Evolutionary conservation across 345 rosid genomes (phyloP).

Genomic region (Punica granatum): DNA sequence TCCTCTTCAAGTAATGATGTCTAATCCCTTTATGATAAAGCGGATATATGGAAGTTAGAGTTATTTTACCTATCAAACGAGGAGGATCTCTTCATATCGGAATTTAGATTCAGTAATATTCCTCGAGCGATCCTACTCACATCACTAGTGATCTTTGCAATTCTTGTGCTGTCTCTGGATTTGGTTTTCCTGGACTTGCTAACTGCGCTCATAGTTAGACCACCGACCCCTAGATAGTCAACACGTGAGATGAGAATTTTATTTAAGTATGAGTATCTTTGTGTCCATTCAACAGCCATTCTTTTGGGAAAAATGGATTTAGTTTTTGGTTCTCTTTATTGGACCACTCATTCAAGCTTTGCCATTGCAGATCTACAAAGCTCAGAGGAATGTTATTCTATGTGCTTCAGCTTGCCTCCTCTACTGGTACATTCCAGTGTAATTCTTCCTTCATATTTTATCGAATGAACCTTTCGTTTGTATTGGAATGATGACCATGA

Average conservation of each 20-base stretch:
- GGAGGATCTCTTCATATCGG: background rate
- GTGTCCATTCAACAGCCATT: background rate
- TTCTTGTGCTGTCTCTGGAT: no score
- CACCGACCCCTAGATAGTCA: background rate
- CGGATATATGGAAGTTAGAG: background rate
- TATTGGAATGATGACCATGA: background rate
- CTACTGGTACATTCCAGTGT: conserved; percentile 49
- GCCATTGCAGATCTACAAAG: conserved; percentile 61
- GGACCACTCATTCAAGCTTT: background rate
- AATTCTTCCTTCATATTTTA: background rate
- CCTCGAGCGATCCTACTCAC: background rate
- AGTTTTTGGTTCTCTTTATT: background rate
- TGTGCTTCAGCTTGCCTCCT: conserved; percentile 75
- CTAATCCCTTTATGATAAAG: background rate
- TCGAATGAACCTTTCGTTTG: background rate
- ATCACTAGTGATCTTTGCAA: no score
- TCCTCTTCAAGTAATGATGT: background rate
- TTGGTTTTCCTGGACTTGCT: background rate
- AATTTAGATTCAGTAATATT: background rate
- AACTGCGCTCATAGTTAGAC: background rate
- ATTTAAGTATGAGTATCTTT: background rate
- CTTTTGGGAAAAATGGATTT: background rate
- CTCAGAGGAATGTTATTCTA: conserved; percentile 76
- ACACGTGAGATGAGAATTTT: background rate
- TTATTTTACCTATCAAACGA: background rate